Base-by-base conservation (phyloP, 208 protist genomes). In the Crithidia thermophila region DNA sequence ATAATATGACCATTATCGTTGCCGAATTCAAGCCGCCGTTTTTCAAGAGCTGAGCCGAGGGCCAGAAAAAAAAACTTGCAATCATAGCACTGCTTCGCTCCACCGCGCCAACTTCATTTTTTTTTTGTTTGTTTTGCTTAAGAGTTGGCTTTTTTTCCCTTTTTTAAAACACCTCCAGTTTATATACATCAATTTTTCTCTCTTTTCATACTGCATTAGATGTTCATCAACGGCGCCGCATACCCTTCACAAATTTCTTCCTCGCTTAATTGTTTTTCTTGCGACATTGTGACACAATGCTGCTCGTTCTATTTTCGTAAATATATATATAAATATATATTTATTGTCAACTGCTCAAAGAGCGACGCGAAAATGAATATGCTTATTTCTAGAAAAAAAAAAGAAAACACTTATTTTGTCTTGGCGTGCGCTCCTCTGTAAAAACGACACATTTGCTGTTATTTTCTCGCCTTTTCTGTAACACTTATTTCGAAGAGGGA, bases 1-100 rank as follows among this genome's bases (percentile, higher is more conserved):
- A 97, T 70, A 97, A 97, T 71, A 94, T 95, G 84, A 92, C 92
- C 14, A 88, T 97, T 52, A 85, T 97, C 31, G 59, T 97, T 59
- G 79, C 86, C n/a, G 69, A 93, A 50, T 93, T 95, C 69, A 97
- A 95, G 65, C 69, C 77, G 14, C 65, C 74, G 13, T 96, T 93
- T 81, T 85, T 90, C 46, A 69, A 69, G 49, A 43, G 30, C 20
- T 75, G n/a, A n/a, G n/a, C n/a, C n/a, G n/a, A n/a, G n/a, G n/a
- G n/a, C n/a, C n/a, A n/a, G n/a, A n/a, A n/a, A n/a, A n/a, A 25
- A 73, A 21, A 46, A 4, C 27, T 51, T 31, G 1, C 18, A 23
- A 1, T n/a, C 10, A 34, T 30, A 23, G 11, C n/a, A 23, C 23
- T 65, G 31, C 49, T 49, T 50, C 3, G 4, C 11, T 55, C 6